Percentiles rank a stretch among this genome's conserved stretches.
These are phyloP conservation scores for Mucor piriformis DNA, from an alignment of 371 early-diverging fungal genomes.

Conservation along the genomic window DNA sequence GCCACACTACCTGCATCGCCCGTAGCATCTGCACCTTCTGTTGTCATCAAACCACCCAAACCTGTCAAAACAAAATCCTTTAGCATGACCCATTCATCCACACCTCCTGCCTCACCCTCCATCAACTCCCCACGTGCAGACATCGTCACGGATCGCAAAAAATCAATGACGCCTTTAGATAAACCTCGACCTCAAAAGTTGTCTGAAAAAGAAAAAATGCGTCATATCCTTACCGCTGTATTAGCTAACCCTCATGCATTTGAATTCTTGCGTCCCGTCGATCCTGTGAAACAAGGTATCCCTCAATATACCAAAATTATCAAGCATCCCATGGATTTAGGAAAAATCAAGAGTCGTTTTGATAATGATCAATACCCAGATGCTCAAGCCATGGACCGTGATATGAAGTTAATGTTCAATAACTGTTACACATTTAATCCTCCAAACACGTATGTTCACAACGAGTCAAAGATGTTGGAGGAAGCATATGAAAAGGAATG, in stretches of 20 bases:
- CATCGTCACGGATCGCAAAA: constrained; percentile 5
- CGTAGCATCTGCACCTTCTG: constrained; percentile 2
- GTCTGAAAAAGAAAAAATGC: constrained; percentile 39
- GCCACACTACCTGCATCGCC: constrained; percentile 1
- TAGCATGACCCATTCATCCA: constrained; percentile 1
- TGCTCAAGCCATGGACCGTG: constrained; percentile 49
- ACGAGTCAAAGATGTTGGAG: constrained; percentile 63
- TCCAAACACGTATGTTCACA: constrained; percentile 74
- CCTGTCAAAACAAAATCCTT: constrained; percentile 11
- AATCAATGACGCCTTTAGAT: constrained; percentile 4
- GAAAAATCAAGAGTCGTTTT: constrained; percentile 84
- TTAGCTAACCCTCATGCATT: constrained; percentile 43
- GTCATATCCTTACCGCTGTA: constrained; percentile 26
- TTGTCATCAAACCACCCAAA: constrained; percentile 9
- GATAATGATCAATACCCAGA: constrained; percentile 41
- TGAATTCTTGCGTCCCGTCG: constrained; percentile 54
- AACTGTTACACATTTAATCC: constrained; percentile 77
- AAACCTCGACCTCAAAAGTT: background rate
- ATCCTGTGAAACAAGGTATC: constrained; percentile 46
- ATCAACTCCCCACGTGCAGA: background rate
- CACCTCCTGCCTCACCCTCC: background rate
- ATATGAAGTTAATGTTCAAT: constrained; percentile 54
- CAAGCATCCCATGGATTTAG: constrained; percentile 97
- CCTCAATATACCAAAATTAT: constrained; percentile 82
- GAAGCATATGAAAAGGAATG: constrained; percentile 62